phyloP scores from a whole-genome alignment of 129 eudicot species.

The Helianthus tuberosus region DNA sequence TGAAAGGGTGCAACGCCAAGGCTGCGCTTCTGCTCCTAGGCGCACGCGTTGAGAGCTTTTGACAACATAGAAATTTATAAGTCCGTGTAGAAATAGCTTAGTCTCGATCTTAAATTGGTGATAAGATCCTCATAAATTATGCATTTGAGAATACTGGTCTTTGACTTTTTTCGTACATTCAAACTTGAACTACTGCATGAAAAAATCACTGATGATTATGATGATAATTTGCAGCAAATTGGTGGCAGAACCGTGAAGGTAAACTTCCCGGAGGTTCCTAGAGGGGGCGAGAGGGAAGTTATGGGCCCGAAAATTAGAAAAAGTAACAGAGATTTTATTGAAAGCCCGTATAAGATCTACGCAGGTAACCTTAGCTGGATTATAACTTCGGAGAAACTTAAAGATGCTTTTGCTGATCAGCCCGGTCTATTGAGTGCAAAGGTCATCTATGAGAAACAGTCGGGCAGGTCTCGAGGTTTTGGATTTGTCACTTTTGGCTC shows the following conservation, averaged over 20 bases:
- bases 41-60: no score
- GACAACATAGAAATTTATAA: background rate
- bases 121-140: background rate
- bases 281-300: slow-evolving; percentile 87
- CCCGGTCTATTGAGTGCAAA: slow-evolving; percentile 86
- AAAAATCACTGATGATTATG: background rate
- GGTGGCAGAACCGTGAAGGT: slow-evolving; percentile 94
- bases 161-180: slow-evolving; percentile 3
- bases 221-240: slow-evolving; percentile 61
- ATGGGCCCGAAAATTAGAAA: slow-evolving; percentile 65
- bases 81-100: background rate
- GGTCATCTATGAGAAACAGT: slow-evolving; percentile 71
- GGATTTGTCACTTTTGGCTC: slow-evolving; percentile 84
- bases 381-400: slow-evolving; percentile 71
- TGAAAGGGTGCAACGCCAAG: no score
- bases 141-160: background rate
- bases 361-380: slow-evolving; percentile 89
- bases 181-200: background rate
- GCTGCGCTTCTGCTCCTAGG: no score
- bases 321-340: slow-evolving; percentile 64
- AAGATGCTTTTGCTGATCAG: slow-evolving; percentile 61
- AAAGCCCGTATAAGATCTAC: slow-evolving; percentile 86
- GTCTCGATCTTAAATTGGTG: background rate
- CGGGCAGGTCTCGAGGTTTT: slow-evolving; percentile 86
- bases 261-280: slow-evolving; percentile 96